A percentile compares a stretch with the other conserved stretches of the same genome.
phyloP scores from a whole-genome alignment of 2,329 filamentous ascomycete genomes.

The Penicillium sp. region DNA sequence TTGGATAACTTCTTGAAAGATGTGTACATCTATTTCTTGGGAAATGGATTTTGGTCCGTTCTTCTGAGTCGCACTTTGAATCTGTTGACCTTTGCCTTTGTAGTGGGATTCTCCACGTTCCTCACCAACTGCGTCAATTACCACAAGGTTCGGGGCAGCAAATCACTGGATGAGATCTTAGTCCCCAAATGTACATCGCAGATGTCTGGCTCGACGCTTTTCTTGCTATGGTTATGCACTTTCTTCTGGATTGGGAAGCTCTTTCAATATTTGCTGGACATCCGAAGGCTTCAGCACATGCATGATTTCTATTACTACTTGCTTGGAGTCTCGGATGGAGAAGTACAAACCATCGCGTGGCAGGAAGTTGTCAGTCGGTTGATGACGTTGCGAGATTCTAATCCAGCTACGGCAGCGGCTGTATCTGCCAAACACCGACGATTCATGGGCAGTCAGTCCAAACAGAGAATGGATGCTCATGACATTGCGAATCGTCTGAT shows the following conservation, averaged over 20 bases:
- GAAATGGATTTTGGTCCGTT: conserved; percentile 83
- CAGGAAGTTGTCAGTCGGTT: conserved; percentile 83
- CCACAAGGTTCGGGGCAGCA: conserved; percentile 65
- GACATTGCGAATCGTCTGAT: conserved; percentile 97
- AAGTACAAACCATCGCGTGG: conserved; percentile 95
- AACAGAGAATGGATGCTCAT: conserved; percentile 91
- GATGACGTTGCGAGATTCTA: conserved; percentile 80
- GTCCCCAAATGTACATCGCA: conserved; percentile 72
- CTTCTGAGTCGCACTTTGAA: conserved; percentile 70
- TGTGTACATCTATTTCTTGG: conserved; percentile 83
- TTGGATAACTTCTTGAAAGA: conserved; percentile 83
- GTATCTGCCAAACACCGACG: conserved; percentile 60
- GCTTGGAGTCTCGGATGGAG: conserved; percentile 76
- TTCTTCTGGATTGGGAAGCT: conserved; percentile 83
- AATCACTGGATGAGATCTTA: conserved; percentile 60
- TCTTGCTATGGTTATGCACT: conserved; percentile 79
- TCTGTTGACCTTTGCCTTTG: conserved; percentile 78
- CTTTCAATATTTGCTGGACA: conserved; percentile 71
- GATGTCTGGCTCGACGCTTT: conserved; percentile 75
- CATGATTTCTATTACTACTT: conserved; percentile 84
- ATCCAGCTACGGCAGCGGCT: conserved; percentile 74
- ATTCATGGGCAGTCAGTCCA: conserved; percentile 78
- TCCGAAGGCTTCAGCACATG: conserved; percentile 71
- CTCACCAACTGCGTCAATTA: conserved; percentile 86
- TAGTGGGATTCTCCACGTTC: conserved; percentile 79